phyloP scores from a whole-genome alignment of 2,329 filamentous ascomycete genomes.

The Blastomyces emzantsi region DNA sequence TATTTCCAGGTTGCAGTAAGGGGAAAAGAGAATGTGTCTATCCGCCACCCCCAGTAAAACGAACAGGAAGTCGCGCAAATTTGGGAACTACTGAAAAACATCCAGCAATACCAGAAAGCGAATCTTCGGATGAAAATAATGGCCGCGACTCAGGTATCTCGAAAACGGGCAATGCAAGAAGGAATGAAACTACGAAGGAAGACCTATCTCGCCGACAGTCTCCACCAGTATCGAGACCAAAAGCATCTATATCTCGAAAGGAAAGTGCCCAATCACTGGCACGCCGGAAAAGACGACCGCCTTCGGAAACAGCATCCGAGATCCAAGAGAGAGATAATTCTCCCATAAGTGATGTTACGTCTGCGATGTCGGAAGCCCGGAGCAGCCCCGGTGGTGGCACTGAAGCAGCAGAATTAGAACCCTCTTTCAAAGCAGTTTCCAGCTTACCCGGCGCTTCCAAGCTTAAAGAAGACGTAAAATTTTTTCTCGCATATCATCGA shows the following conservation, averaged over 20 bases:
- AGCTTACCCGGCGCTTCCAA: slow-evolving; percentile 22
- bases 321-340: slow-evolving; percentile 42
- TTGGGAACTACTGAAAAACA: slow-evolving; percentile 35
- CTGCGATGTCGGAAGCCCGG: slow-evolving; percentile 27
- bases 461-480: slow-evolving; percentile 58
- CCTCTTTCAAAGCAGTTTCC: slow-evolving; percentile 19
- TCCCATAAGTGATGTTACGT: slow-evolving; percentile 43
- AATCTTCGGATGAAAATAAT: slow-evolving; percentile 45
- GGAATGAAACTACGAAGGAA: slow-evolving; percentile 36
- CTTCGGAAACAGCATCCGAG: slow-evolving; percentile 28
- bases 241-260: slow-evolving; percentile 20
- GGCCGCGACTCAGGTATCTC: slow-evolving; percentile 32
- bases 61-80: slow-evolving; percentile 32
- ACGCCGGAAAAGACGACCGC: slow-evolving; percentile 21
- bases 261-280: slow-evolving; percentile 25
- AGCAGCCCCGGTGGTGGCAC: slow-evolving; percentile 20
- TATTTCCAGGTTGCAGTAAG: slow-evolving; percentile 66
- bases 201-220: slow-evolving; percentile 20
- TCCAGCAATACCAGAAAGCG: slow-evolving; percentile 37
- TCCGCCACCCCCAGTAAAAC: slow-evolving; percentile 53
- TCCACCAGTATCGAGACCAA: slow-evolving; percentile 18
- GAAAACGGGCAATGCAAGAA: slow-evolving; percentile 28
- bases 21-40: slow-evolving; percentile 86
- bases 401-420: slow-evolving; percentile 11
- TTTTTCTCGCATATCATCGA: slow-evolving; percentile 68